phyloP scores from a whole-genome alignment of 441 rosid species.

The Gossypium davidsonii region DNA sequence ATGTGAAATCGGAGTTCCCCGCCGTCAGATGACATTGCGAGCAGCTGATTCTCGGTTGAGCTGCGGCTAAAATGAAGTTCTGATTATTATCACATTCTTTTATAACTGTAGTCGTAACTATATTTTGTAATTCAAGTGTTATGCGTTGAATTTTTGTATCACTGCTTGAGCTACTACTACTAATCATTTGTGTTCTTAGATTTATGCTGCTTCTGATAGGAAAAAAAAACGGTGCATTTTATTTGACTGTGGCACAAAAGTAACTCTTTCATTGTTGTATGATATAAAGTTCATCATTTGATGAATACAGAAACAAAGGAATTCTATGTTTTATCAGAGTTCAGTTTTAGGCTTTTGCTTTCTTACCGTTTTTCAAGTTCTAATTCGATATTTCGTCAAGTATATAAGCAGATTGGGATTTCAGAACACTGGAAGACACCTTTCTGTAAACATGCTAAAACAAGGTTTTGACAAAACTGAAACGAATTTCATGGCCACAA shows the following conservation, averaged over 20 bases:
- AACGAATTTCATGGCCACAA: neutral
- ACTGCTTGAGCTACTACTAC: conserved; percentile 4
- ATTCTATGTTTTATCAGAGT: conserved; percentile 5
- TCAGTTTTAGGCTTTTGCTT: neutral
- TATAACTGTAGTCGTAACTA: neutral
- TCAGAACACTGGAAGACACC: neutral
- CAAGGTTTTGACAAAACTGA: neutral
- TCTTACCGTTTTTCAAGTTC: neutral
- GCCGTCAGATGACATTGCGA: conserved; percentile 55
- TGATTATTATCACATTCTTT: neutral
- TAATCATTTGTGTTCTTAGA: conserved; percentile 23
- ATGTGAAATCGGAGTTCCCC: conserved; percentile 86
- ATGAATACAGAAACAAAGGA: conserved; percentile 17
- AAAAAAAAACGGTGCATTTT: no score
- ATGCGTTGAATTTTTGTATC: conserved; percentile 1
- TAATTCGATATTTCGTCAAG: neutral
- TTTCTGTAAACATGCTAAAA: no score
- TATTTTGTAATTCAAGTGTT: neutral
- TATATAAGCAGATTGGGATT: neutral
- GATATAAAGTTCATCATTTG: conserved; percentile 18
- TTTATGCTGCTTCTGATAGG: neutral
- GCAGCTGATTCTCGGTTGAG: conserved; percentile 45
- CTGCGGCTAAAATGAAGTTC: neutral
- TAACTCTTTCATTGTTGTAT: conserved; percentile 5
- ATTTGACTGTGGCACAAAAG: neutral